Conservation (phyloP, 768 basidiomycete species). For the Imleria badia region DNA sequence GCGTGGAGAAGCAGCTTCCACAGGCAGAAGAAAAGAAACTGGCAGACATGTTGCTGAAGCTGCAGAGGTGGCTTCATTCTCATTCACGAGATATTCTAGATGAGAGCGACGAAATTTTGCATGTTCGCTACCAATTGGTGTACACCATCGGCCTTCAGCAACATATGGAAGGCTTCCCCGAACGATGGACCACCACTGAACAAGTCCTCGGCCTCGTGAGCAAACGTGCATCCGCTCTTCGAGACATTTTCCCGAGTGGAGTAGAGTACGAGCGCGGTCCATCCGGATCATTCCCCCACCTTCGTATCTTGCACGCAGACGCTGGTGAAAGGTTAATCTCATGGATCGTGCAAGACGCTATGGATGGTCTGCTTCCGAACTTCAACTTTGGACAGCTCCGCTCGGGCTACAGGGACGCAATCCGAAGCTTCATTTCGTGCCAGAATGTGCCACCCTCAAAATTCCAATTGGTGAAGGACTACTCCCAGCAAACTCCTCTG, state of each 20-base stretch:
- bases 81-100: constrained; percentile 28
- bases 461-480: constrained; percentile 2
- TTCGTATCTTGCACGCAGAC: constrained; percentile 21
- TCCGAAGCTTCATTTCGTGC: constrained; percentile 26
- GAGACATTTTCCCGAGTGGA: background rate
- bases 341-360: constrained; percentile 13
- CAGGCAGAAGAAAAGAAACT: background rate
- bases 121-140: constrained; percentile 36
- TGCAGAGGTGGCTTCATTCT: constrained; percentile 27
- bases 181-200: constrained; percentile 35
- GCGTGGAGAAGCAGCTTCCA: constrained; percentile 35
- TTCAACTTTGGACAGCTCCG: constrained; percentile 14
- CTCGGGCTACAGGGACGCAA: background rate
- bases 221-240: constrained; percentile 13
- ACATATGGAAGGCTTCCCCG: constrained; percentile 29
- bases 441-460: background rate
- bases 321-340: constrained; percentile 16
- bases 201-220: constrained; percentile 28
- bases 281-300: constrained; percentile 19
- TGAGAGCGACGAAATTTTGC: constrained; percentile 33
- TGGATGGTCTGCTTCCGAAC: constrained; percentile 13
- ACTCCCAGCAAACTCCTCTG: background rate
- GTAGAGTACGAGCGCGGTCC: constrained; percentile 15
- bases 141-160: constrained; percentile 34
- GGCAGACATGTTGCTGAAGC: constrained; percentile 23